Evolutionary conservation across 1,284 basidiomycete genomes (phyloP), one percentile per base, ranked within the genome.

Genomic region (Stereum hirsutum): DNA sequence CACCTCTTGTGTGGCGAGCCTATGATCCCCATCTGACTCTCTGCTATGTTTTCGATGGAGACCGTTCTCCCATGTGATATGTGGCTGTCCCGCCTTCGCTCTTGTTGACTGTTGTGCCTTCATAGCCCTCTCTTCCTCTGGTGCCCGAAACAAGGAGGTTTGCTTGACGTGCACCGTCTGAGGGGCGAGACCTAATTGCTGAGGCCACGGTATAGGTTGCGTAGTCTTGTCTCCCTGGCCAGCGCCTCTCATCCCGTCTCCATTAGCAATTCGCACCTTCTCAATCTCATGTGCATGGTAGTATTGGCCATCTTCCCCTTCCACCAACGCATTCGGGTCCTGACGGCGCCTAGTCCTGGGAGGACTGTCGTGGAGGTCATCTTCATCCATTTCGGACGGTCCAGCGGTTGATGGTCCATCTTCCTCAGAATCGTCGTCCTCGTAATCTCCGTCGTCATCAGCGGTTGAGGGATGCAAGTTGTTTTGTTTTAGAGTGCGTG

Each of bases 161-260:
- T 95, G 92, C 92, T 95, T 95, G 44, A 92, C 87, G 54, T 89
- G 84, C 67, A 94, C 76, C 60, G 83, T 86, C 58, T 85, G 83
- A 34, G 82, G 71, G 57, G 93, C 87, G 11, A 89, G 65, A 5
- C 85, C 84, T 27, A 86, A 61, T 42, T 75, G 76, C 45, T 80
- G 70, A 5, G 81, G 74, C 78, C 84, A 82, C 31, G 83, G 74
- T 44, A 73, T 69, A 19, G 33, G 21, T 35, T 15, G 63, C 50
- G 4, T 50, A n/a, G 5, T 32, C 14, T 11, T 26, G 25, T 26
- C 20, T 54, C 4, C 58, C n/a, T n/a, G 50, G 35, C 60, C 54
- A 12, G 46, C 7, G 24, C 49, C n/a, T 20, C 43, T 30, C 47
- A 53, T 46, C 38, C 39, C 54, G 43, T 45, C 49, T 17, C 46